phyloP scores from a whole-genome alignment of 2,329 filamentous ascomycete species.

The Monosporascus sp. region DNA sequence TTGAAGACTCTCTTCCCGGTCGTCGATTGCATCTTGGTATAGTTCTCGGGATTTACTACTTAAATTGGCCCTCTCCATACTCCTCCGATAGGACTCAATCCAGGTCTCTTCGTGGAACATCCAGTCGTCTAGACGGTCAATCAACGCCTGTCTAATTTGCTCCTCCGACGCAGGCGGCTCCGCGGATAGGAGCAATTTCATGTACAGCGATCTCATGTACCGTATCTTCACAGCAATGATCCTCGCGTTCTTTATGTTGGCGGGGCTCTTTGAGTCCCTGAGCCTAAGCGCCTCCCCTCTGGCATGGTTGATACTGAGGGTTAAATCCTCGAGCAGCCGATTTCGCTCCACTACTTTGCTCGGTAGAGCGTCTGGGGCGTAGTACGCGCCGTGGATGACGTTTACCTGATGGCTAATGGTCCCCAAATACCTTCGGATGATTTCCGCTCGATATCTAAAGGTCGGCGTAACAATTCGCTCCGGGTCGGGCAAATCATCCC shows the following conservation, averaged over 20 bases:
- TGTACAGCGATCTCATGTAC: constrained; percentile 5
- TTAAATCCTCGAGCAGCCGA: too few relatives aligned
- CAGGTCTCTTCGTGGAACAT: constrained; percentile 5
- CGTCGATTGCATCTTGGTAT: too few relatives aligned
- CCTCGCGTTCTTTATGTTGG: constrained; percentile 2
- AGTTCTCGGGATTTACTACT: background rate
- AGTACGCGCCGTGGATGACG: too few relatives aligned
- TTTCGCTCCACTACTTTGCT: background rate
- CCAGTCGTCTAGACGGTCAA: constrained; percentile 11
- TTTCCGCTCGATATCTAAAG: background rate
- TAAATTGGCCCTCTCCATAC: background rate
- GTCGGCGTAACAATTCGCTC: constrained; percentile 5
- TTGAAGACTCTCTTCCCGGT: too few relatives aligned
- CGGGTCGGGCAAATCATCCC: background rate
- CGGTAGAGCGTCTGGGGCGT: background rate
- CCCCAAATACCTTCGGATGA: background rate
- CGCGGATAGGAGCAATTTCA: constrained; percentile 3
- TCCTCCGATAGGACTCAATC: constrained; percentile 1
- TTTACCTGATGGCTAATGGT: too few relatives aligned
- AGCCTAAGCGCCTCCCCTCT: too few relatives aligned
- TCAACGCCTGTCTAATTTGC: background rate
- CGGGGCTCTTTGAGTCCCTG: background rate
- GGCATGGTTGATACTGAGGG: too few relatives aligned
- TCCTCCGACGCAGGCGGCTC: background rate
- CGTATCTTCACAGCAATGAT: background rate